Evolutionary conservation across 805 yeast genomes (phyloP).

Genomic region (Pichia phayaonensis): DNA sequence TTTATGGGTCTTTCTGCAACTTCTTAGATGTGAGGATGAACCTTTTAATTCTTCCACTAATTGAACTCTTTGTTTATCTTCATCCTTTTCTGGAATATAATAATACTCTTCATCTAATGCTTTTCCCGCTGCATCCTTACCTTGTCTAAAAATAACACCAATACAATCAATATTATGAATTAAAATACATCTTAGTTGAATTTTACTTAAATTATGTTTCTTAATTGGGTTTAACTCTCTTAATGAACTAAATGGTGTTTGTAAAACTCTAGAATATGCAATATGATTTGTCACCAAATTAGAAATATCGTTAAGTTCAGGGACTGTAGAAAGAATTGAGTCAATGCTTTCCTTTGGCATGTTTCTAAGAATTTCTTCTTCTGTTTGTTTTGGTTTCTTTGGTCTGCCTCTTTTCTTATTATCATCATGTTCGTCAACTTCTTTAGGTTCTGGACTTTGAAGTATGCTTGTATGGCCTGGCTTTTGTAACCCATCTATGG

Average conservation of each 20-base stretch:
- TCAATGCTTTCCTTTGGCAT: constrained; percentile 23
- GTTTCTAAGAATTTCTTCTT: constrained; percentile 11
- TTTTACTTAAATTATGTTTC: constrained; percentile 38
- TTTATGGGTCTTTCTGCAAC: constrained; percentile 90
- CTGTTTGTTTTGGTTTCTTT: constrained; percentile 4
- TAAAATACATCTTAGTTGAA: constrained; percentile 39
- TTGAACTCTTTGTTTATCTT: constrained; percentile 57
- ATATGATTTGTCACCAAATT: constrained; percentile 73
- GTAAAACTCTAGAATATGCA: constrained; percentile 82
- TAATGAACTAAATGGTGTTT: constrained; percentile 75
- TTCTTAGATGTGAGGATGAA: constrained; percentile 62
- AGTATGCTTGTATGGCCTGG: too few relatives aligned
- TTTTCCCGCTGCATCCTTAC: constrained; percentile 96
- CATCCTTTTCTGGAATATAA: constrained; percentile 78
- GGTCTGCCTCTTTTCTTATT: constrained; percentile 10
- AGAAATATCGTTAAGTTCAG: constrained; percentile 44
- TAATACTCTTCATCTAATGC: constrained; percentile 91
- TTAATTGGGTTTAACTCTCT: constrained; percentile 48
- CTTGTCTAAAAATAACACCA: constrained; percentile 83
- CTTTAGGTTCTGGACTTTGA: neutral
- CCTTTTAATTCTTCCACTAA: constrained; percentile 77
- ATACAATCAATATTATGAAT: constrained; percentile 47
- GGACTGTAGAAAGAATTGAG: constrained; percentile 26
- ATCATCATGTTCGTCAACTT: neutral
- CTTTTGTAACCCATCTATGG: neutral